Evolutionary conservation across 2,329 filamentous ascomycete genomes (phyloP).

Genomic region (Hyphodiscus sp.): DNA sequence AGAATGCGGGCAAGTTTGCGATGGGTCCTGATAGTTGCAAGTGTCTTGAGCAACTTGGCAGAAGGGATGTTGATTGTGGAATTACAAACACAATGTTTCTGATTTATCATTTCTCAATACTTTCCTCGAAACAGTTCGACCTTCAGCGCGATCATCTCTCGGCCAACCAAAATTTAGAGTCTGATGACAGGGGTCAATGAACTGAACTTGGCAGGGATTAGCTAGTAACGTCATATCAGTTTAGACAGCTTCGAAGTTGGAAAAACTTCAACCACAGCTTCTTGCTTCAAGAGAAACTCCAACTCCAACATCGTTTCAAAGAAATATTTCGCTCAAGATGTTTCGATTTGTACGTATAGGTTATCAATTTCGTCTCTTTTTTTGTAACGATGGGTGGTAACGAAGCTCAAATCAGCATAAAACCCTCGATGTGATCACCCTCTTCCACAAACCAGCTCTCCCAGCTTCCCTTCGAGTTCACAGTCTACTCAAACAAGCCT

Average conservation of each 20-base stretch:
- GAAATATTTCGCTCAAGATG: conserved; percentile 23
- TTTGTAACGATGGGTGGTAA: neutral
- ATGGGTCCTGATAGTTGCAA: no score
- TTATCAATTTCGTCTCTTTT: neutral
- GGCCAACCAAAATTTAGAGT: neutral
- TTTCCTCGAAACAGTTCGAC: no score
- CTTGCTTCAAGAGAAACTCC: neutral
- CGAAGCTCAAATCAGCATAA: conserved; percentile 51
- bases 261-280: neutral
- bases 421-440: conserved; percentile 82
- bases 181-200: neutral
- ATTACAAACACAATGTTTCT: no score
- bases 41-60: no score
- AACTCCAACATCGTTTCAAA: conserved; percentile 12
- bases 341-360: conserved; percentile 29
- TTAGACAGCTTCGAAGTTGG: neutral
- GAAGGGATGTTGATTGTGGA: no score
- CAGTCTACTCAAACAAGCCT: conserved; percentile 73
- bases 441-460: conserved; percentile 79
- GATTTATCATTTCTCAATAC: no score
- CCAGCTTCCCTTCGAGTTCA: conserved; percentile 68
- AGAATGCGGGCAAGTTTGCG: neutral
- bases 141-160: no score
- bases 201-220: neutral
- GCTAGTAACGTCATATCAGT: conserved; percentile 14